phyloP scores from a whole-genome alignment of 805 yeast genomes.

The Debaryomyces tyrocola region DNA sequence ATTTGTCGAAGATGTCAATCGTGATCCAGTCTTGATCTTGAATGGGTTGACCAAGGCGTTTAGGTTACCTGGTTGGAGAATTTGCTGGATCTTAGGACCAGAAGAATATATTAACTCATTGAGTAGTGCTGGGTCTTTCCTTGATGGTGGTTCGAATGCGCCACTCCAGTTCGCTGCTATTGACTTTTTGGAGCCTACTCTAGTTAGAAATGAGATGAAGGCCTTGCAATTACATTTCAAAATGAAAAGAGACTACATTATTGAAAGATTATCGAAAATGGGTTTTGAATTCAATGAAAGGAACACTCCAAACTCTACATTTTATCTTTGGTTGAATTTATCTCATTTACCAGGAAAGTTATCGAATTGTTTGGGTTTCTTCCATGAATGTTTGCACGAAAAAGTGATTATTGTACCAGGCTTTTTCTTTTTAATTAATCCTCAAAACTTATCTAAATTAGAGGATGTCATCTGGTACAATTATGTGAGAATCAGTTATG shows the following conservation, averaged over 20 bases:
- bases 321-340: constrained; percentile 59
- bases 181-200: constrained; percentile 51
- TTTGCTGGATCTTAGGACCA: constrained; percentile 64
- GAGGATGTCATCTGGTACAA: constrained; percentile 62
- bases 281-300: constrained; percentile 48
- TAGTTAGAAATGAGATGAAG: constrained; percentile 52
- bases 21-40: constrained; percentile 58
- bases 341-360: constrained; percentile 56
- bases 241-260: constrained; percentile 56
- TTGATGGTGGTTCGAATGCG: constrained; percentile 62
- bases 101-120: constrained; percentile 56
- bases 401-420: constrained; percentile 63
- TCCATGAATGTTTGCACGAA: constrained; percentile 63
- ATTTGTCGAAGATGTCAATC: constrained; percentile 53
- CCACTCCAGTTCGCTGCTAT: constrained; percentile 63
- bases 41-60: constrained; percentile 63
- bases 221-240: constrained; percentile 59
- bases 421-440: constrained; percentile 60
- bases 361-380: constrained; percentile 58
- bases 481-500: constrained; percentile 58
- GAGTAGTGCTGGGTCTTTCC: constrained; percentile 57
- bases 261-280: constrained; percentile 49
- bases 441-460: constrained; percentile 45
- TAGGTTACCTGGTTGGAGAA: constrained; percentile 65
- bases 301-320: constrained; percentile 56